phyloP scores from a whole-genome alignment of 139 green algal species.

The Desmodesmus armatus region DNA sequence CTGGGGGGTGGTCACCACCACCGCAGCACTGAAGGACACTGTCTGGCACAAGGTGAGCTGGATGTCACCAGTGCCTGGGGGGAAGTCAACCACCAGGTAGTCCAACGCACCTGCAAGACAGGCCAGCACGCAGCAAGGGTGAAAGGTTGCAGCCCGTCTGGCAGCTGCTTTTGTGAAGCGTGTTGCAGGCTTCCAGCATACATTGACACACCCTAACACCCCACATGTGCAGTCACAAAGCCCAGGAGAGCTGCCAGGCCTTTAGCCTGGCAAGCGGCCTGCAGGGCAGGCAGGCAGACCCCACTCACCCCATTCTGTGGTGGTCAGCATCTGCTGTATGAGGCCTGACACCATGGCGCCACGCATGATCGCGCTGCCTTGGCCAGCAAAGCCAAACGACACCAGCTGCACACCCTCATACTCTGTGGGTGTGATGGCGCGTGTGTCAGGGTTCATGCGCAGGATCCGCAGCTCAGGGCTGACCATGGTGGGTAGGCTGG shows the following conservation, averaged over 20 bases:
- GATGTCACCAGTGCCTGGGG: conserved; percentile 98
- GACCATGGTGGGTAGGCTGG: conserved; percentile 97
- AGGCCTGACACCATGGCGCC: conserved; percentile 97
- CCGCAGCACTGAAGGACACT: conserved; percentile 92
- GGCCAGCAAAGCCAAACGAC: conserved; percentile 98
- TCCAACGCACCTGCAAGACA: conserved; percentile 87
- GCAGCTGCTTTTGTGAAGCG: neutral
- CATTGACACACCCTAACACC: too few species aligned
- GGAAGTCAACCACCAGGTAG: conserved; percentile 99
- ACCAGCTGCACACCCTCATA: conserved; percentile 97
- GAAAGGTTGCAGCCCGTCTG: neutral
- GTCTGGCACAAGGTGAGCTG: conserved; percentile 97
- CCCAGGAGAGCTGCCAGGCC: neutral
- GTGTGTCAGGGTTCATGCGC: conserved; percentile 86
- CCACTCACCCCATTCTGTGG: conserved; percentile 85
- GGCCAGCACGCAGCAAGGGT: neutral
- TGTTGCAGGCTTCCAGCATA: neutral
- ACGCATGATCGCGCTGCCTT: conserved; percentile 98
- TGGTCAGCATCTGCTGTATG: conserved; percentile 96
- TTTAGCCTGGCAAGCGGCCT: neutral
- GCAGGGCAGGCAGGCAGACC: neutral
- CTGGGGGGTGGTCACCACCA: conserved; percentile 99
- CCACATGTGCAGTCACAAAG: too few species aligned
- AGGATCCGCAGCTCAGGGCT: conserved; percentile 81
- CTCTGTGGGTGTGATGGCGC: conserved; percentile 82